These are phyloP conservation scores for Oxyria digyna DNA, from an alignment of 148 eudicot genomes.

Conservation along the genomic window DNA sequence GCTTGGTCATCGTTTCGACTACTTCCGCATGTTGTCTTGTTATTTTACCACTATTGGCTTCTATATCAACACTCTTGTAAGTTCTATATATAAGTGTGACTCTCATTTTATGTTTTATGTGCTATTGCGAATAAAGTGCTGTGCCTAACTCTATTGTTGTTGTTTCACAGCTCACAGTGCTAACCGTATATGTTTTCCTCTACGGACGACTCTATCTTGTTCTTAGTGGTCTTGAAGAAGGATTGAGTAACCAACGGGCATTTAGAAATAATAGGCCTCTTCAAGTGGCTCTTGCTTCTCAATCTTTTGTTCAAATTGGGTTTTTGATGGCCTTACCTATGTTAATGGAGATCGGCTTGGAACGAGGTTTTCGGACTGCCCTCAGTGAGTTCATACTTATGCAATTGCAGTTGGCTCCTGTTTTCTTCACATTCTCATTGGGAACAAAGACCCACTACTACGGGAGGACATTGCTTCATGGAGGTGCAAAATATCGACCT, in stretches of 20 bases:
- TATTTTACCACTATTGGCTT: slow-evolving; percentile 94
- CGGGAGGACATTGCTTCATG: slow-evolving; percentile 91
- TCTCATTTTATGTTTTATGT: not conserved
- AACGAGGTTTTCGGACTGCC: slow-evolving; percentile 86
- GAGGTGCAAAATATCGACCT: slow-evolving; percentile 90
- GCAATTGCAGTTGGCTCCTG: slow-evolving; percentile 89
- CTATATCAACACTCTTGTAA: slow-evolving; percentile 93
- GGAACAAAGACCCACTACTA: slow-evolving; percentile 97
- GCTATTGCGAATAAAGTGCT: not conserved
- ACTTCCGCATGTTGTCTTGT: slow-evolving; percentile 88
- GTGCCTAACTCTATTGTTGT: slow-evolving; percentile 4
- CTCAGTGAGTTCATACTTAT: slow-evolving; percentile 77
- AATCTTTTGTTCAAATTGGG: slow-evolving; percentile 95
- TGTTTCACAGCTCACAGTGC: slow-evolving; percentile 69
- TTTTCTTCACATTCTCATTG: slow-evolving; percentile 91
- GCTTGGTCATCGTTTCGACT: slow-evolving; percentile 98
- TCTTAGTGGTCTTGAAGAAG: slow-evolving; percentile 90
- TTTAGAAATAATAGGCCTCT: slow-evolving; percentile 59
- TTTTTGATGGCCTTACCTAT: slow-evolving; percentile 97
- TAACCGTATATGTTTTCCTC: slow-evolving; percentile 86
- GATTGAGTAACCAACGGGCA: slow-evolving; percentile 37
- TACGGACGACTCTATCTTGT: slow-evolving; percentile 94
- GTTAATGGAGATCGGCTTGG: slow-evolving; percentile 97
- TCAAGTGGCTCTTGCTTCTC: slow-evolving; percentile 94
- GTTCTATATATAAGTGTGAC: not conserved